Evolutionary conservation across 2,329 filamentous ascomycete species (phyloP).

Genomic region (Akanthomyces dipterigenus): DNA sequence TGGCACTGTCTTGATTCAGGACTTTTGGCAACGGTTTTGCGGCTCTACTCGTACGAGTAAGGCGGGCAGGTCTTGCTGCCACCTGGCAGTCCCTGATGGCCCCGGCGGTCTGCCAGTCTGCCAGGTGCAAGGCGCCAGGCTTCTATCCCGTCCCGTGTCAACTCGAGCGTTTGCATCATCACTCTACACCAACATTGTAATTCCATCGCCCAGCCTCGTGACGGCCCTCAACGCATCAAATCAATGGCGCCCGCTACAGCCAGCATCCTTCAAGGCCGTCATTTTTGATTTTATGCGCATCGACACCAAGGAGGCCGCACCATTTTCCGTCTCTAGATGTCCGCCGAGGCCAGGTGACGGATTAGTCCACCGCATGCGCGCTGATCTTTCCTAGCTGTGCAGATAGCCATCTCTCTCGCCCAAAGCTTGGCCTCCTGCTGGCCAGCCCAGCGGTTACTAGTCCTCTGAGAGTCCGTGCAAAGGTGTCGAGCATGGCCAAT

Average conservation of each 20-base stretch:
- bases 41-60: not conserved
- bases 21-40: not conserved
- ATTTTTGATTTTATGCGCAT: not conserved
- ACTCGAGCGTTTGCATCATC: not conserved
- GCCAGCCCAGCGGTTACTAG: not conserved
- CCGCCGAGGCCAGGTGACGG: slow-evolving; percentile 5
- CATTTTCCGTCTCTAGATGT: not conserved
- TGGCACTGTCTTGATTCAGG: not conserved
- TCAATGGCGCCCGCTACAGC: not conserved
- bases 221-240: not conserved
- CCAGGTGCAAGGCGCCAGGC: not conserved
- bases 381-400: not conserved
- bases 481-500: not conserved
- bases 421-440: not conserved
- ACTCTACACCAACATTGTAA: not conserved
- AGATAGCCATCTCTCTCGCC: not conserved
- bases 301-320: not conserved
- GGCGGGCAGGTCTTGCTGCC: not conserved
- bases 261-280: not conserved
- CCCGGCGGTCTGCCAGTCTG: not conserved
- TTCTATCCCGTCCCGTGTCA: not conserved
- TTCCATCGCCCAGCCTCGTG: not conserved
- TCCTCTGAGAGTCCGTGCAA: not conserved
- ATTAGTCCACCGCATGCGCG: slow-evolving; percentile 1
- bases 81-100: slow-evolving; percentile 3